Conservation (phyloP, 805 yeast genomes). For the Lipomyces kockii region DNA sequence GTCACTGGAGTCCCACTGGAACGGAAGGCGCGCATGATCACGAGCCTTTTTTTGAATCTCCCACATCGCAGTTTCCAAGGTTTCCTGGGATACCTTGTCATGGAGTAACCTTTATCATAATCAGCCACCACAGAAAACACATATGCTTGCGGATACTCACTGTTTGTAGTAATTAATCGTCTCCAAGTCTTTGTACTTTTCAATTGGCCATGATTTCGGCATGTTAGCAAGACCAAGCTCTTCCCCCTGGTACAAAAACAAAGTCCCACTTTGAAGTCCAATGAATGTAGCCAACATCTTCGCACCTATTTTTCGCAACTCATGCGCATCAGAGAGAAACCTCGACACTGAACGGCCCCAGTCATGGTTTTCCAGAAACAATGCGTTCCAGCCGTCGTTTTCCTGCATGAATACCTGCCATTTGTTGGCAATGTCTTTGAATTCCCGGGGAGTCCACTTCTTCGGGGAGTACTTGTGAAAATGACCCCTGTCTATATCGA, state of each 20-base stretch:
- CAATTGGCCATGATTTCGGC: constrained; percentile 53
- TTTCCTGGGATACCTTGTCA: constrained; percentile 5
- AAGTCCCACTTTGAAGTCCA: constrained; percentile 58
- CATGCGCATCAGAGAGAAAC: constrained; percentile 52
- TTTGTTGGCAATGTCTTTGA: constrained; percentile 43
- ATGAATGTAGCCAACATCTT: constrained; percentile 57
- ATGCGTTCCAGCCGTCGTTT: constrained; percentile 58
- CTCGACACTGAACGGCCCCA: constrained; percentile 59
- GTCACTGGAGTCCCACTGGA: constrained; percentile 54
- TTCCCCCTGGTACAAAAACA: constrained; percentile 64
- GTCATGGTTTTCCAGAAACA: constrained; percentile 63
- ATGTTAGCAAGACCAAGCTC: constrained; percentile 62
- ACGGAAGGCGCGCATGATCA: constrained; percentile 59
- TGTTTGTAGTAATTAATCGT: constrained; percentile 48
- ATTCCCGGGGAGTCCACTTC: constrained; percentile 20
- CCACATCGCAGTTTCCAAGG: neutral
- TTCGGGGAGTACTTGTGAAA: constrained; percentile 22
- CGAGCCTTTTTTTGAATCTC: constrained; percentile 50
- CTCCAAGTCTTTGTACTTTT: constrained; percentile 58
- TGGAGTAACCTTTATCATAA: neutral
- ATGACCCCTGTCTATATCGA: constrained; percentile 26
- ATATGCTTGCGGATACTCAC: neutral
- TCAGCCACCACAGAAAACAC: neutral
- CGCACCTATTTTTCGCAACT: constrained; percentile 49
- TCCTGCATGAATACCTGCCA: constrained; percentile 49